Evolutionary conservation across 352 stramenopile species (phyloP).

Genomic region (Phytopythium delawarense): DNA sequence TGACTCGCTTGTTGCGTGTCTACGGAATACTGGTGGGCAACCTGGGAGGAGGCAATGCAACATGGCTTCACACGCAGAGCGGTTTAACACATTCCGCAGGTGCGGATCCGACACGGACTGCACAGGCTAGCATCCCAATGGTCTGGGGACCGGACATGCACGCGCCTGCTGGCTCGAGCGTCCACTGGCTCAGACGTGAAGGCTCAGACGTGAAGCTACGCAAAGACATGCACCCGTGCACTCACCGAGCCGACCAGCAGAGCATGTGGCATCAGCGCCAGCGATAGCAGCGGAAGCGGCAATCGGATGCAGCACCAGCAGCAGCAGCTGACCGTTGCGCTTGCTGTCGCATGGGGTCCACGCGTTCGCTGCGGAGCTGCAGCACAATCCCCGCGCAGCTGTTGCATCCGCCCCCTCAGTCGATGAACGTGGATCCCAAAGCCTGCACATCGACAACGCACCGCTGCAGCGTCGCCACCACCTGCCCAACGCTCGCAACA

Average conservation of each 20-base stretch:
- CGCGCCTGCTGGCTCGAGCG: neutral
- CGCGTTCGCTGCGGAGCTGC: no score
- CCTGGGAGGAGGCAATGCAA: neutral
- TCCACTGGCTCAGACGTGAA: neutral
- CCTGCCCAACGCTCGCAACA: no score
- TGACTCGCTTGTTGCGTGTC: conserved; percentile 7
- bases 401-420: no score
- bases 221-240: neutral
- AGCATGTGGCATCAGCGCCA: neutral
- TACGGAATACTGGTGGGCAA: conserved; percentile 3
- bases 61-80: conserved; percentile 1
- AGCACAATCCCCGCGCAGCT: no score
- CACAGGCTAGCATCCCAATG: neutral
- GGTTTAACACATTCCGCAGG: conserved; percentile 8
- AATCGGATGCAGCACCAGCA: neutral
- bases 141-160: neutral
- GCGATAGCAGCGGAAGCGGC: neutral
- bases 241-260: neutral
- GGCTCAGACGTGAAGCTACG: neutral
- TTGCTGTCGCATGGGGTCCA: neutral
- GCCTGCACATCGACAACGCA: no score
- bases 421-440: no score
- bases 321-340: neutral
- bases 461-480: no score
- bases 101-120: neutral